Evolutionary conservation across 2,329 filamentous ascomycete species (phyloP).

Genomic region (Ophiostoma pallidulum): DNA sequence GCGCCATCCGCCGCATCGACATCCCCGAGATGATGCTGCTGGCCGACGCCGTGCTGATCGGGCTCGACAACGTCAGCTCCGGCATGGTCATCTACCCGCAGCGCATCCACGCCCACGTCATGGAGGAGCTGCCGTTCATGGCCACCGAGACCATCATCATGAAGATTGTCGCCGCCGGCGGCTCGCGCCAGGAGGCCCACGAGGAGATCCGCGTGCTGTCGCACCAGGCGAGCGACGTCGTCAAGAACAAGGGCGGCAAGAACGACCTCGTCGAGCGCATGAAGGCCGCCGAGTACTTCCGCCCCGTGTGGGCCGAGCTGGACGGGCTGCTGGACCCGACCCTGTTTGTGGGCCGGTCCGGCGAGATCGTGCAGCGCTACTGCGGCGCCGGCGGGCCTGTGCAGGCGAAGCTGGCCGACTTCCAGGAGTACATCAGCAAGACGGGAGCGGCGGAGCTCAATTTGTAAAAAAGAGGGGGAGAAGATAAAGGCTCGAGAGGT

Average conservation of each 20-base stretch:
- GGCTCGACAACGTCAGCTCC: constrained; percentile 52
- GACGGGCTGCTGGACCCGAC: constrained; percentile 17
- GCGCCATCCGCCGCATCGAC: constrained; percentile 55
- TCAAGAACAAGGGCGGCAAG: constrained; percentile 43
- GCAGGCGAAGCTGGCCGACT: constrained; percentile 3
- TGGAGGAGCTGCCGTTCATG: constrained; percentile 68
- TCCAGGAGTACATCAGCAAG: constrained; percentile 10
- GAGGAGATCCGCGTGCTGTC: constrained; percentile 78
- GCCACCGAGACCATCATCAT: constrained; percentile 53
- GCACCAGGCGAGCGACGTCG: constrained; percentile 59
- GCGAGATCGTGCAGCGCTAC: constrained; percentile 33
- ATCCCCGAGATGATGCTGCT: constrained; percentile 59
- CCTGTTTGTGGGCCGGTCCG: constrained; percentile 31
- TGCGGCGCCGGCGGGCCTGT: constrained; percentile 12
- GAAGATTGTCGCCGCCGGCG: constrained; percentile 62
- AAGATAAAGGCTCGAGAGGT: neutral
- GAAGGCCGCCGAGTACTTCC: constrained; percentile 62
- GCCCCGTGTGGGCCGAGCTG: constrained; percentile 54
- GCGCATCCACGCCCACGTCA: constrained; percentile 56
- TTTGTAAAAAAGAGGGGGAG: neutral
- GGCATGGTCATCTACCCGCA: constrained; percentile 70
- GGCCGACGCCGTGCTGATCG: constrained; percentile 57
- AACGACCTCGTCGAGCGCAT: constrained; percentile 82
- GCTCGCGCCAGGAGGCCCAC: constrained; percentile 70
- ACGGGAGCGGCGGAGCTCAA: constrained; percentile 9